These are phyloP conservation scores for Starmerella etchellsii DNA, from an alignment of 805 yeast genomes.

Conservation along the genomic window DNA sequence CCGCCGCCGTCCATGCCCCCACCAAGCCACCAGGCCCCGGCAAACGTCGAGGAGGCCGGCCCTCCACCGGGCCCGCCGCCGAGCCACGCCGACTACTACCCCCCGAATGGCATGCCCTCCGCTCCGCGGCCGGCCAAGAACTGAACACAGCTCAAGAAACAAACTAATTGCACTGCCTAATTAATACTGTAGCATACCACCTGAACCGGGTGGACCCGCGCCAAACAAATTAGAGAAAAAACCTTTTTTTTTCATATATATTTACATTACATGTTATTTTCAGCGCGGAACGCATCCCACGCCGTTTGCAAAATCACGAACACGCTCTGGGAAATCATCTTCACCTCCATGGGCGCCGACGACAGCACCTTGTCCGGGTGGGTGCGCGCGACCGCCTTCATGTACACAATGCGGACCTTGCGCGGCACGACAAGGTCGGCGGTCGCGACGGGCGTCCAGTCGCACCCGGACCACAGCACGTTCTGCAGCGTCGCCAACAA, in stretches of 20 bases:
- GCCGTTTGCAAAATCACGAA: slow-evolving; percentile 74
- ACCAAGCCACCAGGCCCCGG: background rate
- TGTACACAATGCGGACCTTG: slow-evolving; percentile 71
- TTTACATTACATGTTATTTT: slow-evolving; percentile 18
- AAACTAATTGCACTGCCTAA: too few species aligned
- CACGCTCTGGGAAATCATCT: slow-evolving; percentile 76
- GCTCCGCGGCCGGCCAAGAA: too few species aligned
- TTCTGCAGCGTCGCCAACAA: slow-evolving; percentile 55
- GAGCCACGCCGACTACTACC: background rate
- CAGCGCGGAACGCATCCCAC: slow-evolving; percentile 67
- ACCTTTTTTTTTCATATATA: too few species aligned
- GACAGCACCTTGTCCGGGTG: slow-evolving; percentile 72
- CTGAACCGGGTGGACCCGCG: too few species aligned
- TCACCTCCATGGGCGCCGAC: slow-evolving; percentile 50
- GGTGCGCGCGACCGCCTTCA: slow-evolving; percentile 65
- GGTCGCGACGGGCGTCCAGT: slow-evolving; percentile 54
- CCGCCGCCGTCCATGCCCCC: background rate
- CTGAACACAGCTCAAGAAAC: too few species aligned
- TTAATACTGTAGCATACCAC: too few species aligned
- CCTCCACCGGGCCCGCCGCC: background rate
- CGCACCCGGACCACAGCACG: slow-evolving; percentile 52
- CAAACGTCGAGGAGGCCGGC: background rate
- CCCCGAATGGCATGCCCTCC: background rate
- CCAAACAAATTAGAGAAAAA: too few species aligned
- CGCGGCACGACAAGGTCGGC: slow-evolving; percentile 78